Conservation (phyloP, 2,329 filamentous ascomycete genomes). For the Cercospora beticola region DNA sequence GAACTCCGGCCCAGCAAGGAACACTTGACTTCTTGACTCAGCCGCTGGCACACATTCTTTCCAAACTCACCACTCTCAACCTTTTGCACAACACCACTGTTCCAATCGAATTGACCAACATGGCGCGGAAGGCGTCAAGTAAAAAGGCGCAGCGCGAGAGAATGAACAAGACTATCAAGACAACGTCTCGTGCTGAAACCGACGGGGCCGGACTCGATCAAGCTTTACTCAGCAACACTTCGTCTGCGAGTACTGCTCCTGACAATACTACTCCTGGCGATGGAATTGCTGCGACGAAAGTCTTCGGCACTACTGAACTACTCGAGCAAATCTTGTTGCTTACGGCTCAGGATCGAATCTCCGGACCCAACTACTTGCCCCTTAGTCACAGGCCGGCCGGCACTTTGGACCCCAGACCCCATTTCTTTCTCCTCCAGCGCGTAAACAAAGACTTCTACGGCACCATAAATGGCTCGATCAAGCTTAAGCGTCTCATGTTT, state of each 20-base stretch:
- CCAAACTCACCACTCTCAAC: too few relatives aligned
- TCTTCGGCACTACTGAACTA: neutral
- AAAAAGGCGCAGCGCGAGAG: neutral
- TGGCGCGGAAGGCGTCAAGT: neutral
- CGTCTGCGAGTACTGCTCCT: neutral
- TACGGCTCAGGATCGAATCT: too few relatives aligned
- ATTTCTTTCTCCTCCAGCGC: neutral
- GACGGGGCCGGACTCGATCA: too few relatives aligned
- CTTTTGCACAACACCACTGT: neutral
- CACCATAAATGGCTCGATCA: neutral
- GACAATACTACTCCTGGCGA: neutral
- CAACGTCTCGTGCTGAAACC: neutral
- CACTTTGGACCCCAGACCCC: too few relatives aligned
- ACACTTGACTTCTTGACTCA: neutral
- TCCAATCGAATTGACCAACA: neutral
- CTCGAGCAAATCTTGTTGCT: neutral
- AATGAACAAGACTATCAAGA: neutral
- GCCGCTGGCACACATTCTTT: neutral
- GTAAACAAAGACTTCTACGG: neutral
- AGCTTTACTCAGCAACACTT: neutral
- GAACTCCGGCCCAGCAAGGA: neutral
- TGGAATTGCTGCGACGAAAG: neutral
- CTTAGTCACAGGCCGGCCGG: too few relatives aligned
- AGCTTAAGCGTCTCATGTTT: constrained; percentile 1
- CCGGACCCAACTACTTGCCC: too few relatives aligned